phyloP scores from a whole-genome alignment of 257 asterid genomes.

The Solanum tacnaense region DNA sequence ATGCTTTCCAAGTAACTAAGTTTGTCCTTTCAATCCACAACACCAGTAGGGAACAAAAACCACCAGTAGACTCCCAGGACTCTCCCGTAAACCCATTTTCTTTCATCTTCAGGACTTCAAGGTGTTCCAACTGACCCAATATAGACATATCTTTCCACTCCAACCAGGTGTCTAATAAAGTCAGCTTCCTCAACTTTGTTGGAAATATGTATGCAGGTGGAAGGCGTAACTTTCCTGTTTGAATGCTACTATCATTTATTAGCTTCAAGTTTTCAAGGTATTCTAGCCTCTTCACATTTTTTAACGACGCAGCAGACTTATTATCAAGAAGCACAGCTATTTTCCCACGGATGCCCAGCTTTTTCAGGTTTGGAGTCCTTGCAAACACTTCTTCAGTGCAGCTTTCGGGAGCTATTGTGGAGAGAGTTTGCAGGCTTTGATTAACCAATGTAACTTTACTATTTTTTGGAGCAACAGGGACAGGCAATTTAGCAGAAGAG shows the following conservation, averaged over 20 bases:
- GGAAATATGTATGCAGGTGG: conserved; percentile 9
- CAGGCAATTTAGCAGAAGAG: conserved; percentile 9
- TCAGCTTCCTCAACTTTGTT: conserved; percentile 3
- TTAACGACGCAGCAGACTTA: not conserved
- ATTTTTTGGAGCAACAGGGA: not conserved
- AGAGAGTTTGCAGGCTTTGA: conserved; percentile 12
- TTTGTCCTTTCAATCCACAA: conserved; percentile 22
- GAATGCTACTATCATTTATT: conserved; percentile 10
- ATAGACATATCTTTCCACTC: conserved; percentile 23
- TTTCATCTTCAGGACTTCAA: conserved; percentile 18
- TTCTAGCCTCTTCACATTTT: conserved; percentile 11
- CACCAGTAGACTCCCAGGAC: conserved; percentile 11
- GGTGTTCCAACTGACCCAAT: conserved; percentile 16
- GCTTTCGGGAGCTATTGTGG: conserved; percentile 16
- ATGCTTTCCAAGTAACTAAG: conserved; percentile 22
- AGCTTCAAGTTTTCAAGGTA: conserved; percentile 16
- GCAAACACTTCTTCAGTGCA: conserved; percentile 8
- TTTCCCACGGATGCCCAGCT: conserved; percentile 9
- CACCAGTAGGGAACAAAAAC: conserved; percentile 15
- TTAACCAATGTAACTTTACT: conserved; percentile 1
- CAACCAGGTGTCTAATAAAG: conserved; percentile 11
- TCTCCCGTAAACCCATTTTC: conserved; percentile 17
- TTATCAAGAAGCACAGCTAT: conserved; percentile 8
- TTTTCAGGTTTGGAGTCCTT: conserved; percentile 8
- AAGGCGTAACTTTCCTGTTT: not conserved